A percentile compares a stretch with the other conserved stretches of the same genome.
Evolutionary conservation across 2,329 filamentous ascomycete species (phyloP).

Genomic region (Pseudocercospora crystallina): DNA sequence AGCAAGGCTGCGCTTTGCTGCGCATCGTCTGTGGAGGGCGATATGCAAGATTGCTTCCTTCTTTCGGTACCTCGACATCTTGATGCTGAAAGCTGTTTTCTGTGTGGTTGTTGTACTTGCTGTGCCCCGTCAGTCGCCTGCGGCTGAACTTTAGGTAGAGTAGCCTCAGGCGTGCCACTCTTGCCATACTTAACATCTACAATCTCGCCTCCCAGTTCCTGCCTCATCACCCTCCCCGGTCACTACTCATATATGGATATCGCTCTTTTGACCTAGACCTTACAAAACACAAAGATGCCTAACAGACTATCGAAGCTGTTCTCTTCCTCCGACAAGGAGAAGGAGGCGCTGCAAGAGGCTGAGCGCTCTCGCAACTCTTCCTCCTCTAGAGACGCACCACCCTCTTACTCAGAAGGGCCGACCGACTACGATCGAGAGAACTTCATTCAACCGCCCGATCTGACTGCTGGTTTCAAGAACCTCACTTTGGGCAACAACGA

Average conservation of each 20-base stretch:
- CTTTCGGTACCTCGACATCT: too few species aligned
- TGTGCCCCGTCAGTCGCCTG: slow-evolving; percentile 4
- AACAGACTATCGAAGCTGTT: slow-evolving; percentile 31
- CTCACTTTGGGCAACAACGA: slow-evolving; percentile 32
- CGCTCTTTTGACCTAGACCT: background rate
- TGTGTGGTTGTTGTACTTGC: background rate
- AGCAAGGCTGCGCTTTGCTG: background rate
- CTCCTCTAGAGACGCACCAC: slow-evolving; percentile 22
- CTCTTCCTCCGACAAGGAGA: slow-evolving; percentile 28
- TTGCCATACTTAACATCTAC: slow-evolving; percentile 2
- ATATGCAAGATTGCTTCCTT: too few species aligned
- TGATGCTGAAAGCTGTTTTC: too few species aligned
- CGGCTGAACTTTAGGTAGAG: background rate
- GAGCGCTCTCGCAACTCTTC: slow-evolving; percentile 17
- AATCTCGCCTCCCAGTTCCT: background rate
- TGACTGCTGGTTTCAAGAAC: slow-evolving; percentile 32
- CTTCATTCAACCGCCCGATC: slow-evolving; percentile 25
- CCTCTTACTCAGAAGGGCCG: slow-evolving; percentile 20
- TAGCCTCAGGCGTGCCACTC: background rate
- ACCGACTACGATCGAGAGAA: slow-evolving; percentile 28
- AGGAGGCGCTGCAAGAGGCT: slow-evolving; percentile 30
- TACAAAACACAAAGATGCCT: slow-evolving; percentile 24
- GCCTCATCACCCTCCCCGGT: background rate
- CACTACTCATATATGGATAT: background rate
- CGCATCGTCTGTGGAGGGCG: background rate